Percentiles rank a stretch among this genome's conserved stretches.
Conservation (phyloP, 768 basidiomycete species). For the Fomitopsis pulvina region DNA sequence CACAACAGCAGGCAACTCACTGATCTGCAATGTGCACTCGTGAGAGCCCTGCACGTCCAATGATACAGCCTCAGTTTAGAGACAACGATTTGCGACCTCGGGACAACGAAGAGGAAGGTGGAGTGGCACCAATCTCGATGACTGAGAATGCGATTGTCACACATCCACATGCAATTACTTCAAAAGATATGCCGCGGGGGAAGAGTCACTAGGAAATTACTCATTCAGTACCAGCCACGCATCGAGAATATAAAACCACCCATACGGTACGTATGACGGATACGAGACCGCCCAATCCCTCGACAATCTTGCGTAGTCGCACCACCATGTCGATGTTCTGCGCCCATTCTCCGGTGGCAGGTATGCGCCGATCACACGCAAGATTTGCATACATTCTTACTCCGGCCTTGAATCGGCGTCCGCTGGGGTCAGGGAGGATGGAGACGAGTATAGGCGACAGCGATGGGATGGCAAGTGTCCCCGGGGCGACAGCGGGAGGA, state of each 20-base stretch:
- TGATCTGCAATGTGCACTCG: slow-evolving; percentile 76
- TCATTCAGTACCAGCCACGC: neutral
- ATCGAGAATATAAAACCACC: slow-evolving; percentile 6
- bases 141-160: slow-evolving; percentile 67
- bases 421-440: slow-evolving; percentile 18
- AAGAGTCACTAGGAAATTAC: neutral
- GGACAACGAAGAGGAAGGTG: slow-evolving; percentile 44
- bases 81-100: slow-evolving; percentile 57
- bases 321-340: slow-evolving; percentile 36
- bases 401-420: slow-evolving; percentile 26
- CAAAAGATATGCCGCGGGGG: slow-evolving; percentile 46
- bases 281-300: slow-evolving; percentile 51
- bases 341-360: slow-evolving; percentile 40
- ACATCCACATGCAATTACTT: slow-evolving; percentile 55
- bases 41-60: slow-evolving; percentile 76
- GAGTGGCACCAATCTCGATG: slow-evolving; percentile 57
- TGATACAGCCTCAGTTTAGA: slow-evolving; percentile 76
- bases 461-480: slow-evolving; percentile 41
- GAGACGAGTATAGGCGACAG: too few species aligned
- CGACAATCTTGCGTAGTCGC: slow-evolving; percentile 41
- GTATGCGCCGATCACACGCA: slow-evolving; percentile 55
- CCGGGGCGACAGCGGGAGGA: slow-evolving; percentile 44
- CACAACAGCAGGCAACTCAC: slow-evolving; percentile 59
- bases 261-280: slow-evolving; percentile 43
- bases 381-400: slow-evolving; percentile 37